A percentile compares a stretch with the other conserved stretches of the same genome.
phyloP scores from a whole-genome alignment of 1,284 basidiomycete genomes.

The Crucibulum parvulum region DNA sequence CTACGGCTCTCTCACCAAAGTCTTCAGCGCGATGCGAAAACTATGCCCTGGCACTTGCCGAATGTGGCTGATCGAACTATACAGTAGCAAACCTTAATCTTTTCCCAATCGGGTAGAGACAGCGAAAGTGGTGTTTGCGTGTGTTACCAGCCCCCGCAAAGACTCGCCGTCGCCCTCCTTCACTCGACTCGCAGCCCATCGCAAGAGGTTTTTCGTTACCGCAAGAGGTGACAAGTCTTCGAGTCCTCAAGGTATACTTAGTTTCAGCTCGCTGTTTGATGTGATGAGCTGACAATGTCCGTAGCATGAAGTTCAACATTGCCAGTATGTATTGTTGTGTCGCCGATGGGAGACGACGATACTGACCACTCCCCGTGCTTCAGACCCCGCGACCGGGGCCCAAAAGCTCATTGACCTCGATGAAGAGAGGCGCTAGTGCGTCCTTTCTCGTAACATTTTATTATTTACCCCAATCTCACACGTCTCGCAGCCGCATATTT shows the following conservation, averaged over 20 bases:
- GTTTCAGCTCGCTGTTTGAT: not conserved
- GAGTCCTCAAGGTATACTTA: constrained; percentile 32
- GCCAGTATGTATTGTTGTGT: constrained; percentile 71
- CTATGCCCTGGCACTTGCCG: constrained; percentile 28
- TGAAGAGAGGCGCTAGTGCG: constrained; percentile 90
- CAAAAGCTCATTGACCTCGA: constrained; percentile 98
- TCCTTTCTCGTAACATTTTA: constrained; percentile 12
- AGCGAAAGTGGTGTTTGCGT: constrained; percentile 33
- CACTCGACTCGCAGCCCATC: constrained; percentile 24
- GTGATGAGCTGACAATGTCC: constrained; percentile 14
- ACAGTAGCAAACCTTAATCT: constrained; percentile 52
- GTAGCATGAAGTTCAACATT: constrained; percentile 94
- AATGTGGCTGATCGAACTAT: constrained; percentile 40
- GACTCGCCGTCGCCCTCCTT: constrained; percentile 19
- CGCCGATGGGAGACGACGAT: not conserved
- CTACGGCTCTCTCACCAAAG: constrained; percentile 14
- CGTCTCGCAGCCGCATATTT: constrained; percentile 79
- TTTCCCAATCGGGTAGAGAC: constrained; percentile 9
- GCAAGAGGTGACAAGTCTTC: constrained; percentile 31
- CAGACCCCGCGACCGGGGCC: constrained; percentile 93
- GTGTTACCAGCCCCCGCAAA: constrained; percentile 31
- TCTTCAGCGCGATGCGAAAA: constrained; percentile 3
- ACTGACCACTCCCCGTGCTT: not conserved
- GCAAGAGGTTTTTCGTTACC: constrained; percentile 34
- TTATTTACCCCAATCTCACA: constrained; percentile 5